These are phyloP conservation scores for Leccinum subrobustum DNA, from an alignment of 1,284 basidiomycete genomes.

Conservation along the genomic window DNA sequence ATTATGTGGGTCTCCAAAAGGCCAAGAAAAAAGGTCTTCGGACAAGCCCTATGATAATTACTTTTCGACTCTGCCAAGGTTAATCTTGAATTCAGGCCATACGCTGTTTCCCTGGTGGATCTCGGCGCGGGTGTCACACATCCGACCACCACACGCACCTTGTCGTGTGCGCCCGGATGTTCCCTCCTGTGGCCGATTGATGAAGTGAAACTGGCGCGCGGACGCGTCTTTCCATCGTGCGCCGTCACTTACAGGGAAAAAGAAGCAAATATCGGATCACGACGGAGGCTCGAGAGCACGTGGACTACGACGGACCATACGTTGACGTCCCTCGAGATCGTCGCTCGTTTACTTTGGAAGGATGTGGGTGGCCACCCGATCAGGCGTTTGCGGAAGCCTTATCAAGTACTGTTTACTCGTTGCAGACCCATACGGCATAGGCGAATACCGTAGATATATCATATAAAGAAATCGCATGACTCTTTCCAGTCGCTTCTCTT, in stretches of 20 bases:
- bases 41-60: slow-evolving; percentile 12
- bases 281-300: background rate
- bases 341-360: slow-evolving; percentile 23
- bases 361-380: slow-evolving; percentile 25
- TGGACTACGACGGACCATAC: background rate
- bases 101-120: slow-evolving; percentile 16
- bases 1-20: slow-evolving; percentile 16
- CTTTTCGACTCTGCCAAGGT: slow-evolving; percentile 20
- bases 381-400: slow-evolving; percentile 1
- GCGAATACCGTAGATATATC: slow-evolving; percentile 10
- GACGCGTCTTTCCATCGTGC: background rate
- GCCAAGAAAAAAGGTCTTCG: slow-evolving; percentile 7
- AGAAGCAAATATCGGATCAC: slow-evolving; percentile 16
- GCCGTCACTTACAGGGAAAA: slow-evolving; percentile 1
- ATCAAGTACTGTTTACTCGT: background rate
- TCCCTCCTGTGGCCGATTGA: background rate
- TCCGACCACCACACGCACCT: background rate
- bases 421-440: background rate
- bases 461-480: slow-evolving; percentile 10
- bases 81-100: slow-evolving; percentile 24
- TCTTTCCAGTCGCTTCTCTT: slow-evolving; percentile 1
- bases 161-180: background rate
- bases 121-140: slow-evolving; percentile 6
- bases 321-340: slow-evolving; percentile 21
- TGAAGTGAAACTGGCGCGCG: background rate